Evolutionary conservation across 768 basidiomycete species (phyloP), one percentile per base, ranked within the genome.

Genomic region (Trametes cinnabarina): DNA sequence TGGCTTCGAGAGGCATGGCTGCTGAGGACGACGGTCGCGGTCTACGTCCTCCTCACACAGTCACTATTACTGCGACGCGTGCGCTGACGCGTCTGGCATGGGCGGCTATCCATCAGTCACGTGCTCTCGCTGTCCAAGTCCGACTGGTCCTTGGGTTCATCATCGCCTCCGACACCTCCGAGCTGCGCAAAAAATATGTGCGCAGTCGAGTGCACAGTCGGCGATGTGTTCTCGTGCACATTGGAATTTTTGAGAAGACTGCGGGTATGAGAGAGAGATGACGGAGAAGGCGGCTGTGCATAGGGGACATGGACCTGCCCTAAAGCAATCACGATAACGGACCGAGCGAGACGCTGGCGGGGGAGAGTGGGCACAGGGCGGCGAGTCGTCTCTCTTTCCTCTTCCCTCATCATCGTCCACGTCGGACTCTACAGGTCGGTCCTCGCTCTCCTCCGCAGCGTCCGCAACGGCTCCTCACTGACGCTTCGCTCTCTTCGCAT

Each of bases 1-100:
- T 96, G 39, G 96, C 95, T 85, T 99, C 95, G 69, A 97, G 83
- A 65, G 93, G 92, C 94, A 97, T 97, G 57, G 71, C 85, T 79
- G 64, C 37, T 32, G 40, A 57, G 25, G 26, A 52, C 25, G n/a
- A n/a, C n/a, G n/a, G n/a, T n/a, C n/a, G n/a, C n/a, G n/a, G n/a
- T n/a, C n/a, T n/a, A n/a, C n/a, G n/a, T n/a, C n/a, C n/a, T n/a
- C n/a, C n/a, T n/a, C n/a, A n/a, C n/a, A n/a, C n/a, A n/a, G n/a
- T n/a, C n/a, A n/a, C n/a, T n/a, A n/a, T n/a, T n/a, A n/a, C 5
- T 28, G 48, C 51, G 58, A 55, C 57, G 61, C 51, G 57, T 58
- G 48, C 53, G 63, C 57, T 61, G 63, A 64, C 60, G 60, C 60
- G 63, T 60, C 62, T 43, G 42, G 56, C 50, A 43, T 12, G 28